Conservation (phyloP, 345 rosid genomes). For the Hibiscus trionum region DNA sequence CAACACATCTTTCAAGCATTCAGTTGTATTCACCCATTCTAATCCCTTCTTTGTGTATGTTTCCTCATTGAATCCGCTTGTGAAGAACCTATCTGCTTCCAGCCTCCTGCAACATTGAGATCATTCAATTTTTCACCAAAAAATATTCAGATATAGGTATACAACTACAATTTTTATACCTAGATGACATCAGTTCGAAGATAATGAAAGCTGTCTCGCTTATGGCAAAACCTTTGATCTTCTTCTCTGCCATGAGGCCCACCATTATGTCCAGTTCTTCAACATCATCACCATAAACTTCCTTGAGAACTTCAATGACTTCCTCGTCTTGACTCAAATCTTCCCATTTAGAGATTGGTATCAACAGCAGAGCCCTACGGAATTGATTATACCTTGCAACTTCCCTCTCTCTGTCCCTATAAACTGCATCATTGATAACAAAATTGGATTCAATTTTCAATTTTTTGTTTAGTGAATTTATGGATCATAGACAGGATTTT, state of each 20-base stretch:
- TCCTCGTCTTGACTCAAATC: constrained; percentile 48
- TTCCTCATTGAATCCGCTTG: constrained; percentile 38
- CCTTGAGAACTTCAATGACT: constrained; percentile 26
- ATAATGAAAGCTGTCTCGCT: constrained; percentile 54
- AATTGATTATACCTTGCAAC: constrained; percentile 52
- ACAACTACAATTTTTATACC: constrained; percentile 19
- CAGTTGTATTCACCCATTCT: constrained; percentile 51
- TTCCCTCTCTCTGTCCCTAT: constrained; percentile 59
- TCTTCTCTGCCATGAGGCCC: constrained; percentile 60
- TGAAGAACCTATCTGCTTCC: constrained; percentile 54
- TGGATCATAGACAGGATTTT: not conserved
- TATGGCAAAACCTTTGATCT: constrained; percentile 58
- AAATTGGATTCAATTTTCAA: not conserved
- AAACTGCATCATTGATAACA: constrained; percentile 21
- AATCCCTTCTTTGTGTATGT: constrained; percentile 51
- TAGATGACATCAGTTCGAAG: constrained; percentile 46
- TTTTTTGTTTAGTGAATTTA: not conserved
- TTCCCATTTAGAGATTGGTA: constrained; percentile 53
- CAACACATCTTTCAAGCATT: constrained; percentile 39
- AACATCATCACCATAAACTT: constrained; percentile 45
- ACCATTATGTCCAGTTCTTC: constrained; percentile 50
- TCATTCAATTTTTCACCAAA: not conserved
- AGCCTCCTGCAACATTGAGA: constrained; percentile 34
- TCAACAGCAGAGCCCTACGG: constrained; percentile 32
- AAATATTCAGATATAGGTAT: no score